Conservation (phyloP, 1,139 yeast genomes). For the Saccharomycopsis crataegensis region DNA sequence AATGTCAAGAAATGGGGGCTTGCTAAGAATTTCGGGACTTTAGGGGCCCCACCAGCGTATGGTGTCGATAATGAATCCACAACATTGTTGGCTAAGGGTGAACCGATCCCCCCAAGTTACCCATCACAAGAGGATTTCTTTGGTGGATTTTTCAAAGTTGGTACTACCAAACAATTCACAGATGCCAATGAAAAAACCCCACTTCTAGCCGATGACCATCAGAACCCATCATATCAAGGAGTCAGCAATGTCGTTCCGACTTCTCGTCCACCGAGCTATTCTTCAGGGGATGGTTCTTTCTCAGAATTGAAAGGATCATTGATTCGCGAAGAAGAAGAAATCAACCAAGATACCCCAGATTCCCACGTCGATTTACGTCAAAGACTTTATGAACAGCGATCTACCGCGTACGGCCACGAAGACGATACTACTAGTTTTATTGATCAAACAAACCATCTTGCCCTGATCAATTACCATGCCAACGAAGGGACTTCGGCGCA, state of each 20-base stretch:
- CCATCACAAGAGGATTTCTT: slow-evolving; percentile 60
- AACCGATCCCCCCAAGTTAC: slow-evolving; percentile 62
- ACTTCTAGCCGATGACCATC: background rate
- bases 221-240: background rate
- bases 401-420: slow-evolving; percentile 15
- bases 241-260: background rate
- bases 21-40: slow-evolving; percentile 64
- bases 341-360: slow-evolving; percentile 7
- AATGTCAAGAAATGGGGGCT: slow-evolving; percentile 90
- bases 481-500: slow-evolving; percentile 10
- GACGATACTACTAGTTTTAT: background rate
- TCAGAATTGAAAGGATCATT: background rate
- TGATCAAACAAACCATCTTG: too few relatives aligned
- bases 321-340: background rate
- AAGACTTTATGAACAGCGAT: slow-evolving; percentile 24
- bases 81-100: slow-evolving; percentile 61
- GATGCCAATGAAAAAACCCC: background rate
- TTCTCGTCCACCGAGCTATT: slow-evolving; percentile 12
- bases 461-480: background rate
- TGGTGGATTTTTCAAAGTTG: slow-evolving; percentile 29
- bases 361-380: slow-evolving; percentile 14
- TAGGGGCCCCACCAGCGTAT: slow-evolving; percentile 74
- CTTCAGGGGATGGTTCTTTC: background rate
- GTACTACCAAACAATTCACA: background rate
- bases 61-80: slow-evolving; percentile 32